Base-by-base conservation (phyloP, 352 stramenopile genomes). In the Pythium coloratum region DNA sequence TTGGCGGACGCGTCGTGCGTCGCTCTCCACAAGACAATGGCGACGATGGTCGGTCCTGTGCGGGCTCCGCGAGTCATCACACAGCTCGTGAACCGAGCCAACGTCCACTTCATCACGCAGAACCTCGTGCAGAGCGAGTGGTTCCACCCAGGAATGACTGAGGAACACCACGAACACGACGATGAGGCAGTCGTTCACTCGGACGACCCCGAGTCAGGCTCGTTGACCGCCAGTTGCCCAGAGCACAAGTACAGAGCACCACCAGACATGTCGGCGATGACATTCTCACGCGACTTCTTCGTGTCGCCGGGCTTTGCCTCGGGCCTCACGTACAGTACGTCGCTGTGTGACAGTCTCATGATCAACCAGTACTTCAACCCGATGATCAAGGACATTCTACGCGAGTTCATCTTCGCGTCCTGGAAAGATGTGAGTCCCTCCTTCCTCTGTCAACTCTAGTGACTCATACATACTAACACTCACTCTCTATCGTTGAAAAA, bases 281-380 rank as follows among this genome's bases (percentile, higher is more conserved):
- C 77, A 13, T 88, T 94, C n/a, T 86, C 84, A 33, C 75, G 78
- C 38, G 87, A 94, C 56, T 94, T 94, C 64, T 90, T 88, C 61
- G n/a, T 92, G 26, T 94, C 85, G 1, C 84, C 85, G 6, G 83
- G 84, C 26, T 95, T 95, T 57, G 84, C 87, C 0, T 92, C 84
- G n/a, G 87, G 87, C 3, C 70, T 95, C 46, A 86, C 87, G 32
- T 95, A 93, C 76, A 94, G 85, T 75, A 89, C 83, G 13, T 94
- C 85, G 18, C 74, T 95, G 32, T 95, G 87, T 42, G 87, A 95
- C 69, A 94, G 83, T 53, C 54, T 95, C 9, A 86, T 95, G 28
- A 92, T 95, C 75, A 95, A 95, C 67, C 85, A 94, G 76, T 95
- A 90, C 66, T 95, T 94, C 71, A 95, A 94, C 66, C 73, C 76